A percentile compares a stretch with the other conserved stretches of the same genome.
Evolutionary conservation across 495 filamentous ascomycete species (phyloP).

Genomic region (Penicillium paxilli): DNA sequence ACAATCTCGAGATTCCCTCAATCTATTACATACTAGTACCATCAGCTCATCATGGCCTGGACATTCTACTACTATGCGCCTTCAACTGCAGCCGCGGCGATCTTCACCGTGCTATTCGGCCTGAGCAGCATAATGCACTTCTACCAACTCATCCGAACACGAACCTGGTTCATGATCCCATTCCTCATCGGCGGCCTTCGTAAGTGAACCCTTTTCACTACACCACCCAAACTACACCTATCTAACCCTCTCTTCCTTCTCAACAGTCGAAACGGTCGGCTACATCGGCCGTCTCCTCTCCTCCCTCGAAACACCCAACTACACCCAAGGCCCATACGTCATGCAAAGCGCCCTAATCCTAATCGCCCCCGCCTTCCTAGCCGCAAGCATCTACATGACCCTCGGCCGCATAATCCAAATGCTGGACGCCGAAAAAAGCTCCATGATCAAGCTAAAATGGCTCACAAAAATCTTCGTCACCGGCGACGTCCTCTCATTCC

Average conservation of each 20-base stretch:
- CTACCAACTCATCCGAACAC: conserved; percentile 43
- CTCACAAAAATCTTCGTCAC: conserved; percentile 47
- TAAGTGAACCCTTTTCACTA: conserved; percentile 27
- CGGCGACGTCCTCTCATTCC: conserved; percentile 43
- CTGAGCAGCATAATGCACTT: conserved; percentile 40
- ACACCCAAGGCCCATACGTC: conserved; percentile 42
- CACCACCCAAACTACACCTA: not conserved
- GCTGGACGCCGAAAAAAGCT: conserved; percentile 39
- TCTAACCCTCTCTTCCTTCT: not conserved
- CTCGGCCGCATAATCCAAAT: conserved; percentile 52
- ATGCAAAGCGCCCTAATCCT: conserved; percentile 53
- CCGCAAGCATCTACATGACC: conserved; percentile 58
- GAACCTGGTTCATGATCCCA: conserved; percentile 56
- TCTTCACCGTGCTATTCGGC: conserved; percentile 52
- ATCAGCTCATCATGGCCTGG: conserved; percentile 19
- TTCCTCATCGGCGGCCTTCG: conserved; percentile 55
- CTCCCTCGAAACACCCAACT: conserved; percentile 26
- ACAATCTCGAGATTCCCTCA: not conserved
- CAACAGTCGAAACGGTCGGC: conserved; percentile 40
- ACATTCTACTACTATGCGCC: conserved; percentile 48
- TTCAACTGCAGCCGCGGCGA: conserved; percentile 46
- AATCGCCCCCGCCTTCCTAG: conserved; percentile 51
- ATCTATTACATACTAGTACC: too few species aligned
- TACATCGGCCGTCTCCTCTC: conserved; percentile 40
- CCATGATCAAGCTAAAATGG: conserved; percentile 40